These are phyloP conservation scores for Thuidium tamariscinum DNA, from an alignment of 225 moss, liverwort and hornwort genomes.

Conservation along the genomic window DNA sequence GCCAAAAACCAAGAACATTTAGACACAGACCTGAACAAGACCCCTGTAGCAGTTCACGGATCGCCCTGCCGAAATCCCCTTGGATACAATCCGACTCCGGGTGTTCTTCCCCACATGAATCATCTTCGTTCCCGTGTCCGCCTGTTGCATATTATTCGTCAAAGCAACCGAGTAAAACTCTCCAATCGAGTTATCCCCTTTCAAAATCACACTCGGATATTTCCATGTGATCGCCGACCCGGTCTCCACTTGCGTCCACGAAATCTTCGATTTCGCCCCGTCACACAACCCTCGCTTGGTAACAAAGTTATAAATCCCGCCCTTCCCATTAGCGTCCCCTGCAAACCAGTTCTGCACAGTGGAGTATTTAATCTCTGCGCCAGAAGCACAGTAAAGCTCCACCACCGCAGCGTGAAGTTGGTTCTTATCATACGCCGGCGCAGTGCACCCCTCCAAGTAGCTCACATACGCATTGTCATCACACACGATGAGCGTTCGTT, in stretches of 20 bases:
- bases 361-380: constrained; percentile 92
- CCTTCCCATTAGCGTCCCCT: constrained; percentile 58
- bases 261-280: constrained; percentile 72
- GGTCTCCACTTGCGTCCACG: constrained; percentile 98
- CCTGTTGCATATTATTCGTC: constrained; percentile 88
- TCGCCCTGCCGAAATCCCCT: constrained; percentile 83
- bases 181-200: constrained; percentile 79
- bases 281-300: constrained; percentile 92
- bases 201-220: constrained; percentile 86
- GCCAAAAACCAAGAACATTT: background rate
- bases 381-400: constrained; percentile 86
- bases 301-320: constrained; percentile 94
- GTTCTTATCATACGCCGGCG: constrained; percentile 88
- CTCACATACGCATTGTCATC: constrained; percentile 89
- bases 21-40: constrained; percentile 56
- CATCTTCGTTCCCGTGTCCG: constrained; percentile 98
- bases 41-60: constrained; percentile 95
- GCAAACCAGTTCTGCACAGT: constrained; percentile 98
- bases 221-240: constrained; percentile 98
- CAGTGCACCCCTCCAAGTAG: constrained; percentile 96
- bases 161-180: constrained; percentile 92
- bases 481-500: constrained; percentile 78
- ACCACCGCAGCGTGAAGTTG: constrained; percentile 96
- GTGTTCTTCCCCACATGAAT: constrained; percentile 90
- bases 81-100: constrained; percentile 85